A percentile compares a stretch with the other conserved stretches of the same genome.
Evolutionary conservation across 768 basidiomycete genomes (phyloP).

Genomic region (Obba rivulosa): DNA sequence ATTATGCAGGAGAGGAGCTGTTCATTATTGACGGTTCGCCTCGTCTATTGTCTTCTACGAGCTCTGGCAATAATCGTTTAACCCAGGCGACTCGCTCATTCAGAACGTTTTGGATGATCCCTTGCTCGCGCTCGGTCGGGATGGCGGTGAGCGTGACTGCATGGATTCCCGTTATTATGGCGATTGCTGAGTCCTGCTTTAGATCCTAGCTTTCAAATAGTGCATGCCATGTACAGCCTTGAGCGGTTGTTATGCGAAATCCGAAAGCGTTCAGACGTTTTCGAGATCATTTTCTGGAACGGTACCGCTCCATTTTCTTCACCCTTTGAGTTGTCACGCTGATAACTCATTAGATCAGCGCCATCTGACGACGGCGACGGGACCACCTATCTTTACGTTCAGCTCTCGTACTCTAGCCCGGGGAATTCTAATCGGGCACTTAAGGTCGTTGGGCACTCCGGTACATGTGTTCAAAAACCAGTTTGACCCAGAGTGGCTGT

Average conservation of each 20-base stretch:
- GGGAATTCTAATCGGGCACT: conserved; percentile 44
- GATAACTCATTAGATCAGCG: conserved; percentile 32
- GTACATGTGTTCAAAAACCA: conserved; percentile 43
- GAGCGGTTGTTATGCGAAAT: conserved; percentile 50
- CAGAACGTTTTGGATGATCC: conserved; percentile 55
- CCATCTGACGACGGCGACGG: conserved; percentile 38
- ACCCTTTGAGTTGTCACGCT: neutral
- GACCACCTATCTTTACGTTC: conserved; percentile 27
- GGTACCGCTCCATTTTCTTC: conserved; percentile 27
- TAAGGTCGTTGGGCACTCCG: conserved; percentile 33
- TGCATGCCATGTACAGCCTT: conserved; percentile 53
- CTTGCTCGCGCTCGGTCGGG: conserved; percentile 50
- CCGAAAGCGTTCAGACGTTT: conserved; percentile 42
- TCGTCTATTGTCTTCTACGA: neutral
- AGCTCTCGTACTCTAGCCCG: conserved; percentile 51
- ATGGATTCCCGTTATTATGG: neutral
- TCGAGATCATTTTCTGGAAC: conserved; percentile 63
- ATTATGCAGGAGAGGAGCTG: conserved; percentile 62
- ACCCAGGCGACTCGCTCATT: conserved; percentile 60
- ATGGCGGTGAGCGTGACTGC: neutral
- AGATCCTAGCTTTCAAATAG: conserved; percentile 56
- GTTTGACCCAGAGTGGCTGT: conserved; percentile 43
- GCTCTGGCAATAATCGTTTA: too few species aligned
- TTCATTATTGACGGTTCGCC: conserved; percentile 59
- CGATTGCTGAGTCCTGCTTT: too few species aligned